Evolutionary conservation across 371 early-diverging fungal genomes (phyloP).

Genomic region (Encephalitozoon hellem): DNA sequence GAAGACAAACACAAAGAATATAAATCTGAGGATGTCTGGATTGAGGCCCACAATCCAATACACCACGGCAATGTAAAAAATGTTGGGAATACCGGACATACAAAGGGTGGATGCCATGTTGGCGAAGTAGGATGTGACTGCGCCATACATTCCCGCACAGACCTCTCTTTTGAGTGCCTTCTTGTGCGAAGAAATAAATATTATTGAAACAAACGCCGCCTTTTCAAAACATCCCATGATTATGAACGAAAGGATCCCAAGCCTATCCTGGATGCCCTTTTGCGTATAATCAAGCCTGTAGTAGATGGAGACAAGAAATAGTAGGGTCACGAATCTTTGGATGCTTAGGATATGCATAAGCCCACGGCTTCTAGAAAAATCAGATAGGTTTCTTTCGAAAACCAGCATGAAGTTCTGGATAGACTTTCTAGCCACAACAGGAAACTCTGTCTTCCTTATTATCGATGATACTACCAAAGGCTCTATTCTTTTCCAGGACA

Average conservation of each 20-base stretch:
- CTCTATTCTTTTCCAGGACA: constrained; percentile 35
- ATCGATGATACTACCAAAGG: not conserved
- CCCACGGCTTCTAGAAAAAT: constrained; percentile 49
- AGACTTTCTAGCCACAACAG: not conserved
- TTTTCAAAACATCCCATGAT: constrained; percentile 61
- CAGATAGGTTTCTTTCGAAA: constrained; percentile 59
- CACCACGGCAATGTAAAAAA: constrained; percentile 50
- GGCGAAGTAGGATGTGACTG: constrained; percentile 60
- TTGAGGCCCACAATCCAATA: constrained; percentile 62
- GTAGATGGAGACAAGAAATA: constrained; percentile 27
- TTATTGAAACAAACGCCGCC: constrained; percentile 59
- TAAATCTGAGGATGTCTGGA: constrained; percentile 45
- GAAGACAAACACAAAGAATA: constrained; percentile 58
- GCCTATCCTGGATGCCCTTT: constrained; percentile 61
- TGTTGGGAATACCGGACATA: constrained; percentile 28
- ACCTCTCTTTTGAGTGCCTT: constrained; percentile 62
- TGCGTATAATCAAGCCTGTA: constrained; percentile 42
- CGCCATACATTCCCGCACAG: constrained; percentile 61
- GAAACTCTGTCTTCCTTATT: not conserved
- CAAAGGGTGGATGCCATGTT: constrained; percentile 59
- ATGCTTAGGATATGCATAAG: constrained; percentile 51
- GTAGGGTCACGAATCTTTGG: constrained; percentile 45
- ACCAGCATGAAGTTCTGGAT: constrained; percentile 13
- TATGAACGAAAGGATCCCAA: constrained; percentile 61
- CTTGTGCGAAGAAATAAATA: constrained; percentile 54